Evolutionary conservation across 352 stramenopile species (phyloP).

Genomic region (Globisporangium acanthophoron): DNA sequence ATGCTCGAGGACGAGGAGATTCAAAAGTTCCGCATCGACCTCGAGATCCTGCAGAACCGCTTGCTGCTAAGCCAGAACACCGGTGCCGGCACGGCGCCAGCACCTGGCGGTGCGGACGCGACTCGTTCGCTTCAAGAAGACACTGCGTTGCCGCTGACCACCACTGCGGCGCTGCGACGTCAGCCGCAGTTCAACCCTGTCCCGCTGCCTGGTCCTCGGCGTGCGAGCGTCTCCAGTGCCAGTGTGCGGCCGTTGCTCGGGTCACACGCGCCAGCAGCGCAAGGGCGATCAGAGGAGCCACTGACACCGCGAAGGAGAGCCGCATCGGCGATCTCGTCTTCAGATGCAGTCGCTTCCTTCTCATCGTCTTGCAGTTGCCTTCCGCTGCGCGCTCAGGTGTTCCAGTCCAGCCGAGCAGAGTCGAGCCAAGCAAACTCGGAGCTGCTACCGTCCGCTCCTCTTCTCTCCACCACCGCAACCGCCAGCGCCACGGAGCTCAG

Average conservation of each 20-base stretch:
- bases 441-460: not conserved
- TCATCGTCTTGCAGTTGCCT: not conserved
- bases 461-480: not conserved
- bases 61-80: slow-evolving; percentile 32
- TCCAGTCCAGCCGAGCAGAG: not conserved
- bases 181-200: not conserved
- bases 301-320: not conserved
- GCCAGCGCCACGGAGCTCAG: not conserved
- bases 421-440: not conserved
- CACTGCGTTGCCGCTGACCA: not conserved
- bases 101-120: not conserved
- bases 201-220: not conserved
- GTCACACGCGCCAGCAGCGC: not conserved
- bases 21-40: slow-evolving; percentile 58
- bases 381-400: not conserved
- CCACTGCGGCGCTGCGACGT: not conserved
- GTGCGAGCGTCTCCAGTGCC: not conserved
- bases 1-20: slow-evolving; percentile 75
- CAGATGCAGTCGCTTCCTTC: not conserved
- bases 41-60: slow-evolving; percentile 70
- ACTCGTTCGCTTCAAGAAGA: not conserved
- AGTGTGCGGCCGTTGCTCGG: not conserved
- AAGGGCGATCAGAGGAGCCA: not conserved
- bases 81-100: not conserved
- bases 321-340: not conserved